Evolutionary conservation across 228 moss, liverwort and hornwort genomes (phyloP).

Genomic region (Sphagnum magellanicum): DNA sequence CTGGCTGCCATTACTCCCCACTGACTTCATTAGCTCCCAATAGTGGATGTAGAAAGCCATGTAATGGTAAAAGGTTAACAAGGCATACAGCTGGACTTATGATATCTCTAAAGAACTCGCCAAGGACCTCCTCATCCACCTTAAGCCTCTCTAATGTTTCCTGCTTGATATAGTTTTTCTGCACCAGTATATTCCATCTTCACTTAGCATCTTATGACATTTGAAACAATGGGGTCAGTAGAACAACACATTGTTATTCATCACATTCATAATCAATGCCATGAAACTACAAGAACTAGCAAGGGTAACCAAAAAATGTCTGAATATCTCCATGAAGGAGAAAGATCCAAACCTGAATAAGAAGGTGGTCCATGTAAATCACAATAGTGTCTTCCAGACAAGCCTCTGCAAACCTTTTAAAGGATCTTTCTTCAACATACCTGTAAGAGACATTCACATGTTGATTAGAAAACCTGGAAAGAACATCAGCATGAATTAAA

Average conservation of each 20-base stretch:
- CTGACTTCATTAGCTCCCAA: too few species aligned
- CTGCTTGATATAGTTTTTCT: slow-evolving; percentile 97
- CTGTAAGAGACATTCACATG: slow-evolving; percentile 17
- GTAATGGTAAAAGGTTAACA: neutral
- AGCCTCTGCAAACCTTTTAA: slow-evolving; percentile 92
- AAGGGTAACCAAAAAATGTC: too few species aligned
- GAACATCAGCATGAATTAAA: neutral
- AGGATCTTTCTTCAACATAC: slow-evolving; percentile 94
- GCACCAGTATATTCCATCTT: neutral
- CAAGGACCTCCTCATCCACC: slow-evolving; percentile 94
- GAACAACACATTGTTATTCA: too few species aligned
- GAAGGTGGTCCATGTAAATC: slow-evolving; percentile 86
- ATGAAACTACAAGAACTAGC: too few species aligned
- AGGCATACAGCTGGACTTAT: slow-evolving; percentile 79
- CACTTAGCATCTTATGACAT: too few species aligned
- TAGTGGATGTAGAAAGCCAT: too few species aligned
- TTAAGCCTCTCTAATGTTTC: slow-evolving; percentile 96
- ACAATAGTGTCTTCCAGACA: slow-evolving; percentile 96
- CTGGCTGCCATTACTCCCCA: too few species aligned
- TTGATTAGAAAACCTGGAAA: neutral
- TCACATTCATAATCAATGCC: too few species aligned
- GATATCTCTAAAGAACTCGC: slow-evolving; percentile 90
- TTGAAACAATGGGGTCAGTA: too few species aligned
- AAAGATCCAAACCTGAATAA: slow-evolving; percentile 57
- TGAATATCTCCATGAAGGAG: neutral